A percentile compares a stretch with the other conserved stretches of the same genome.
Conservation (phyloP, 768 basidiomycete genomes). For the Termitomyces sp. region DNA sequence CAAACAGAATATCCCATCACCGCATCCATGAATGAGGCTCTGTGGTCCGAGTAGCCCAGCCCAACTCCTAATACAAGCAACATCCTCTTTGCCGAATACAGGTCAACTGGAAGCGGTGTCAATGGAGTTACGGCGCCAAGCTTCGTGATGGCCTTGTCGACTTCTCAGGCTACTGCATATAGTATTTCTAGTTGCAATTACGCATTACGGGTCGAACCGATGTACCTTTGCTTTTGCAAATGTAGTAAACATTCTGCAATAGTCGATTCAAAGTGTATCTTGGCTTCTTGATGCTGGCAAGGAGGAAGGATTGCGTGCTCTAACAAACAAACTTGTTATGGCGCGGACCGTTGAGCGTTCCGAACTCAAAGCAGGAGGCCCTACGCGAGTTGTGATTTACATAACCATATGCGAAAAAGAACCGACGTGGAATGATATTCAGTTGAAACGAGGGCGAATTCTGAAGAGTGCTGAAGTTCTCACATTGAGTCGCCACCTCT, state of each 20-base stretch:
- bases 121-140: slow-evolving; percentile 18
- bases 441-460: no score
- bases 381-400: no score
- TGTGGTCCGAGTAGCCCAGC: slow-evolving; percentile 12
- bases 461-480: no score
- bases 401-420: no score
- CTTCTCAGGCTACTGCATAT: slow-evolving; percentile 29
- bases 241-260: not conserved
- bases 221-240: slow-evolving; percentile 17
- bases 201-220: slow-evolving; percentile 37
- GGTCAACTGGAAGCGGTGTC: slow-evolving; percentile 2
- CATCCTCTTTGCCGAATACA: slow-evolving; percentile 7
- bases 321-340: no score
- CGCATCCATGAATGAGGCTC: slow-evolving; percentile 29
- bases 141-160: slow-evolving; percentile 33
- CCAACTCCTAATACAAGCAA: slow-evolving; percentile 6
- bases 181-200: slow-evolving; percentile 37
- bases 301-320: no score
- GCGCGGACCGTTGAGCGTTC: no score
- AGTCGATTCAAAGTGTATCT: no score
- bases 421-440: no score
- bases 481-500: no score
- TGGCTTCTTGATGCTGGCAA: no score
- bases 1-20: slow-evolving; percentile 15
- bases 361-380: no score